Base-by-base conservation (phyloP, 2,329 filamentous ascomycete genomes). In the Passalora sequoiae region DNA sequence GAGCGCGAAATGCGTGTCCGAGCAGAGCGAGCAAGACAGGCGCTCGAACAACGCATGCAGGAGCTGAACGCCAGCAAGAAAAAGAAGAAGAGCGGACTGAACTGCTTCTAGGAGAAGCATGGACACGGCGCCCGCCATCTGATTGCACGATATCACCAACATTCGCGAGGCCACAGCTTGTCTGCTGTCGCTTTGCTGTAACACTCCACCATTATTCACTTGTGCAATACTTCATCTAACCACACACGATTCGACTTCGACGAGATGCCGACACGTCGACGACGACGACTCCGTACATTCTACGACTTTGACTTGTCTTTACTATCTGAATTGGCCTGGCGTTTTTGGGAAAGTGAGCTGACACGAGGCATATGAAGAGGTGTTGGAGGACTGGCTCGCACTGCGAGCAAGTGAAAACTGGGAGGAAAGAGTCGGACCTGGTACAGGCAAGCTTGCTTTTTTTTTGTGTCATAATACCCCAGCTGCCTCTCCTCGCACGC, bases 1-100 rank as follows among this genome's bases (percentile, higher is more conserved):
- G 92, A 98, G 75, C 81, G 91, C 58, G 91, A 87, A 71, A 94
- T 94, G 70, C 78, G 92, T 48, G 77, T 88, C 53, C 86, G 91
- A 51, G 89, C 94, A 25, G 92, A 98, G 72, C 81, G 85, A 53
- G 92, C 92, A 31, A 77, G 86, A 41, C 86, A 84, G 28, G 86
- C 94, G 60, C 78, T 98, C 19, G 91, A 98, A 69, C 88, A 94
- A 71, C 80, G 91, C 44, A 98, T 75, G 72, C 63, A 63, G 35
- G 68, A 69, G 43, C 65, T 98, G 82, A 89, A 91, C 60, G 83
- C 86, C 46, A 84, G 92, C 65, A 89, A 83, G 69, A 84, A 86
- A 70, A 84, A 86, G 72, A 92, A 94, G 75, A 95, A 94, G 78
- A 81, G 84, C 60, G 89, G 85, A 56, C 77, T 98, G 68, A 97